phyloP scores from a whole-genome alignment of 2,329 filamentous ascomycete genomes.

The Polytolypa hystricis region DNA sequence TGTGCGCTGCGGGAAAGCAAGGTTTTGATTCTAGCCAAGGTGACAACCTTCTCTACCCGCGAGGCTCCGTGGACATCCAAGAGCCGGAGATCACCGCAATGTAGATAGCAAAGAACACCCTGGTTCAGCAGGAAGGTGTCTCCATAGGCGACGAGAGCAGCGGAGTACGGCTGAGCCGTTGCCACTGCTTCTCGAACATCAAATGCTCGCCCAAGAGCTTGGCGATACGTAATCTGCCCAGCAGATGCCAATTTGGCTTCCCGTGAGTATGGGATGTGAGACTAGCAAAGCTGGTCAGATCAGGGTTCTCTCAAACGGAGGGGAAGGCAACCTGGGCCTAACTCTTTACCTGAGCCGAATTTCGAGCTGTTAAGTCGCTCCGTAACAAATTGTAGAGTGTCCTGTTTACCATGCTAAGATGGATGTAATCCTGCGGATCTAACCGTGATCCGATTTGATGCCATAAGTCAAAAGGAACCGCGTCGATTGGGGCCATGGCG shows the following conservation, averaged over 20 bases:
- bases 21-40: slow-evolving; percentile 29
- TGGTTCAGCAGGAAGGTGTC: slow-evolving; percentile 52
- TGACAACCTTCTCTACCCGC: slow-evolving; percentile 44
- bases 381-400: slow-evolving; percentile 41
- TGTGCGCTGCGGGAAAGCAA: slow-evolving; percentile 21
- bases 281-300: slow-evolving; percentile 24
- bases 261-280: slow-evolving; percentile 30
- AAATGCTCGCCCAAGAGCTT: slow-evolving; percentile 48
- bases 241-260: slow-evolving; percentile 33
- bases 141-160: slow-evolving; percentile 48
- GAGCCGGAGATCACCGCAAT: slow-evolving; percentile 44
- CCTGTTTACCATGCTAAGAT: slow-evolving; percentile 43
- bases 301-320: slow-evolving; percentile 4
- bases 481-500: slow-evolving; percentile 26
- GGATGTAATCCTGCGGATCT: slow-evolving; percentile 47
- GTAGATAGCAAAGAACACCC: slow-evolving; percentile 54
- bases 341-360: slow-evolving; percentile 51
- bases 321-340: not conserved
- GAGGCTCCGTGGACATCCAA: slow-evolving; percentile 45
- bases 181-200: slow-evolving; percentile 52
- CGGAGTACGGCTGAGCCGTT: slow-evolving; percentile 51
- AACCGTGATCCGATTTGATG: slow-evolving; percentile 46
- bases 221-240: slow-evolving; percentile 35
- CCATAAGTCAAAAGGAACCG: slow-evolving; percentile 55
- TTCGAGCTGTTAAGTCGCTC: slow-evolving; percentile 47